Evolutionary conservation across 352 stramenopile species (phyloP), one percentile per base, ranked within the genome.

Genomic region (Phytophthora sp.): DNA sequence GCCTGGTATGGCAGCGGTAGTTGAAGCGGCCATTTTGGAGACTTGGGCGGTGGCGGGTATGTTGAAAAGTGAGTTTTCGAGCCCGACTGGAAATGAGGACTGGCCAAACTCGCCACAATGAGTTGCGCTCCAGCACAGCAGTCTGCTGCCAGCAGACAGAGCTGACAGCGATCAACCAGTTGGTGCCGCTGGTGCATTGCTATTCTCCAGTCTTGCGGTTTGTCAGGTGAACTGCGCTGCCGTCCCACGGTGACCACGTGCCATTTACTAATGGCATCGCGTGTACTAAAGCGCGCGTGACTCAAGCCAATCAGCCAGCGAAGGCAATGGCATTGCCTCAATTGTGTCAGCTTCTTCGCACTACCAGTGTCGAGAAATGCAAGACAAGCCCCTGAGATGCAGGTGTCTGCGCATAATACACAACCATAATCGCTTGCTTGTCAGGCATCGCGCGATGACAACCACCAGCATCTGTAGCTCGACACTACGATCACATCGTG

Each of bases 161-260:
- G n/a, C n/a, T 39, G 42, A 17, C 34, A 52, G 57, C n/a, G 30
- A 57, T 41, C 49, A 54, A 54, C 35, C n/a, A n/a, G n/a, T 42
- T 42, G 23, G 34, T 61, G 28, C 39, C 27, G 55, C 37, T 70
- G 50, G 60, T 69, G 55, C 69, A 63, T 50, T 66, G 65, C 59
- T 73, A 72, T 65, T 79, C 66, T 46, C 70, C 26, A 55, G 41
- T 50, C 17, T 69, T 69, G 53, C 45, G 50, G 34, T 50, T 65
- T 62, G 37, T 43, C 20, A 65, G 48, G 27, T 68, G 66, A 56
- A 20, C 55, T 46, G 55, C 53, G 21, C 49, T 52, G 30, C n/a
- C 28, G 37, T 72, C 42, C 62, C 56, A 72, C 62, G 27, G 34
- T 58, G 56, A 58, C 23, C 62, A 58, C 62, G 62, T 72, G 55